Base-by-base conservation (phyloP, 225 moss, liverwort and hornwort species). In the Lunularia cruciata region DNA sequence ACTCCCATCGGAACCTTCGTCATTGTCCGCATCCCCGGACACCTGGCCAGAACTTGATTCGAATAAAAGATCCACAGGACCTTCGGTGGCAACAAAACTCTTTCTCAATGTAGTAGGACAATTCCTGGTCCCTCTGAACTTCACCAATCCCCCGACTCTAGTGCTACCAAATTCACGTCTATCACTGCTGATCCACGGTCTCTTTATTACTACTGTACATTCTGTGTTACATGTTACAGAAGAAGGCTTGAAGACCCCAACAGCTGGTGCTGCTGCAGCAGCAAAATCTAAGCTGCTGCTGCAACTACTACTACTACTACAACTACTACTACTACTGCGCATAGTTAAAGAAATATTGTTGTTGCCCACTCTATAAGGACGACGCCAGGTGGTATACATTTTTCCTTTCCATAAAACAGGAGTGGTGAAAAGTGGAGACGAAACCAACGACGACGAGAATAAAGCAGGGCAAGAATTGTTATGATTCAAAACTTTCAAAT, bases 41-140 rank as follows among this genome's bases (percentile, higher is more conserved):
- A 70, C 77, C 81, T 81, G 81, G 33, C 73, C 81, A 81, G 70
- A 77, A 77, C 61, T 77, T 31, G 77, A 54, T 77, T 81, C 81
- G 77, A 77, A 52, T 64, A 73, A 65, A 68, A 77, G 73, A 65
- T 71, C 77, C 60, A 67, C 57, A 35, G 77, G 59, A 59, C 70
- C 77, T 23, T 73, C 64, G 45, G 57, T 74, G 27, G 73, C 47
- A 43, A 73, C 63, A 39, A 74, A 60, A 39, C 53, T 18, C 45
- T 59, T 36, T 35, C 53, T 71, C 22, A 73, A 56, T 1, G 48
- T 23, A 53, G 26, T 43, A n/a, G n/a, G n/a, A n/a, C n/a, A n/a
- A 14, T 55, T 53, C 65, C 56, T 63, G 34, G 27, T 33, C 9
- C 69, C 72, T 67, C 60, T 72, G 43, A 51, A 33, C 27, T 51